Percentiles rank a stretch among this genome's conserved stretches.
Conservation (phyloP, 2,329 filamentous ascomycete species). For the Beauveria sp. region DNA sequence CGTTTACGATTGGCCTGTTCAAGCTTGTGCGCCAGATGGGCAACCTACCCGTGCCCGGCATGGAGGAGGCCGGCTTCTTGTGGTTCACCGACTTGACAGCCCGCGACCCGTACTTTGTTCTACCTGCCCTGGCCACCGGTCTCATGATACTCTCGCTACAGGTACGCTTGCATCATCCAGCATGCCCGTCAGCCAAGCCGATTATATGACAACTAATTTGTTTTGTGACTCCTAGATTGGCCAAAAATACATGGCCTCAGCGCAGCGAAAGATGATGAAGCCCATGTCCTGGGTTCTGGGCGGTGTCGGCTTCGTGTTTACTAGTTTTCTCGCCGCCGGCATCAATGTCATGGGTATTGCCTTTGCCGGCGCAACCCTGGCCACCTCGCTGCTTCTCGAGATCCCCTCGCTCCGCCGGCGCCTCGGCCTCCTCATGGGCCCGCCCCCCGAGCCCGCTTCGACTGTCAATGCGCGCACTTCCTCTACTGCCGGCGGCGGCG, state of each 20-base stretch:
- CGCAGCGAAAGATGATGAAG: slow-evolving; percentile 31
- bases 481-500: slow-evolving; percentile 22
- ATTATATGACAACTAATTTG: no score
- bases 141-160: slow-evolving; percentile 51
- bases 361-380: slow-evolving; percentile 28
- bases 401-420: slow-evolving; percentile 30
- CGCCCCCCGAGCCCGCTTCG: slow-evolving; percentile 15
- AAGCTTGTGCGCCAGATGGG: slow-evolving; percentile 68
- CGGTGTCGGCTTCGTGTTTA: slow-evolving; percentile 35
- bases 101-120: slow-evolving; percentile 67
- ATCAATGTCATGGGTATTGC: slow-evolving; percentile 42
- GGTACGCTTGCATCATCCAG: slow-evolving; percentile 24
- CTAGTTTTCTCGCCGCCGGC: slow-evolving; percentile 39
- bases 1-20: slow-evolving; percentile 76
- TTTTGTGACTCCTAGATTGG: slow-evolving; percentile 24
- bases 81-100: slow-evolving; percentile 77
- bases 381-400: slow-evolving; percentile 32
- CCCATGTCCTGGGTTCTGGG: slow-evolving; percentile 37
- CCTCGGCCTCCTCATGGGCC: slow-evolving; percentile 30
- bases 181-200: no score
- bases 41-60: slow-evolving; percentile 68
- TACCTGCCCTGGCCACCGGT: slow-evolving; percentile 56
- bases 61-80: slow-evolving; percentile 61
- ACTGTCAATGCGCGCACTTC: slow-evolving; percentile 25
- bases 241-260: slow-evolving; percentile 17